Conservation (phyloP, 768 basidiomycete species). For the Rhodotorula kratochvilovae region DNA sequence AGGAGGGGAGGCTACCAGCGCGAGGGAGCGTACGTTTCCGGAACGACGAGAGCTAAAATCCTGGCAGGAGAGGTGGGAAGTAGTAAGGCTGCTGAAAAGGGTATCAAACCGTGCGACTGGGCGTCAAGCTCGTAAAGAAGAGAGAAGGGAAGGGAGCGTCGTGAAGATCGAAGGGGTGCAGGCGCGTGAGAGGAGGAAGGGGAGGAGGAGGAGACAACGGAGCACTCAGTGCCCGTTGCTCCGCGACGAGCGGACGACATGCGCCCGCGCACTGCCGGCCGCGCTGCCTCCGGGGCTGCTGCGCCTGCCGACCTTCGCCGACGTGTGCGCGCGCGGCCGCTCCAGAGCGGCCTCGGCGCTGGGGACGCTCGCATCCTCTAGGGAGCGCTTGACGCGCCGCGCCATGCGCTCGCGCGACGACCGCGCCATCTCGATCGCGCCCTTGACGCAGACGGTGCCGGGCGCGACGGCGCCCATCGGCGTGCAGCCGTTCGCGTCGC, state of each 20-base stretch:
- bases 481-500: slow-evolving; percentile 17
- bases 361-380: not conserved
- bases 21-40: not conserved
- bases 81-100: not conserved
- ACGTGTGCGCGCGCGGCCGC: not conserved
- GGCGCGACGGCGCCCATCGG: slow-evolving; percentile 31
- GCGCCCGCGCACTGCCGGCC: not conserved
- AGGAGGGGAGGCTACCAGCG: not conserved
- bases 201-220: not conserved
- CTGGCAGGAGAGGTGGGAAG: not conserved
- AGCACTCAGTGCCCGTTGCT: not conserved
- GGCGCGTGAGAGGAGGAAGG: not conserved
- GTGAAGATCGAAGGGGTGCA: not conserved
- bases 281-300: not conserved
- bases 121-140: not conserved
- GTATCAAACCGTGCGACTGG: not conserved
- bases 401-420: not conserved
- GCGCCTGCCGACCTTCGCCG: not conserved
- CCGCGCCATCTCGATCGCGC: slow-evolving; percentile 10
- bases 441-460: slow-evolving; percentile 21
- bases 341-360: not conserved
- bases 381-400: not conserved
- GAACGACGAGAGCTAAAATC: not conserved
- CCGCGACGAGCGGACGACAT: not conserved
- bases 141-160: not conserved